phyloP scores from a whole-genome alignment of 441 rosid genomes.

The Populus hybrid region DNA sequence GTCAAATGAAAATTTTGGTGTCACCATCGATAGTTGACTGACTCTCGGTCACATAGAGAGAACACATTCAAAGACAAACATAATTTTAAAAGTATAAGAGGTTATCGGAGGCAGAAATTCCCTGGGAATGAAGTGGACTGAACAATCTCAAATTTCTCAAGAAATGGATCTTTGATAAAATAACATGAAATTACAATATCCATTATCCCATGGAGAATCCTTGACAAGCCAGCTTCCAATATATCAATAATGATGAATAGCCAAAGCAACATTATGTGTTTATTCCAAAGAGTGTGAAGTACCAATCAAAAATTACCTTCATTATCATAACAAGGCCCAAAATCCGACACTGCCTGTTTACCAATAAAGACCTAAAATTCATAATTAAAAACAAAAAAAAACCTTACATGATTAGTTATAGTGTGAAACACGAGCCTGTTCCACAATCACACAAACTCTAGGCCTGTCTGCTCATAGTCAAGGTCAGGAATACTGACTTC shows the following conservation, averaged over 20 bases:
- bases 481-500: neutral
- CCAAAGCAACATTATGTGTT: neutral
- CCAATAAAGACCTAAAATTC: neutral
- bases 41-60: neutral
- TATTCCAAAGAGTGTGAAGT: neutral
- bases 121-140: neutral
- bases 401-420: neutral
- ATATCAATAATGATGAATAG: neutral
- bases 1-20: neutral
- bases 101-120: neutral
- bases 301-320: neutral
- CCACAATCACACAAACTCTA: neutral
- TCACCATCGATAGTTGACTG: neutral
- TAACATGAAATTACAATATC: neutral
- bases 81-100: neutral
- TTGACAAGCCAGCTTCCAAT: neutral
- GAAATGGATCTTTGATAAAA: neutral
- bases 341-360: neutral
- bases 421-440: neutral
- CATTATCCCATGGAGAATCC: neutral
- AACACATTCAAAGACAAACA: neutral
- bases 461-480: neutral
- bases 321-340: neutral
- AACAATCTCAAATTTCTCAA: neutral
- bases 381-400: neutral